phyloP scores from a whole-genome alignment of 768 basidiomycete genomes.

The Daedaleopsis nitida region DNA sequence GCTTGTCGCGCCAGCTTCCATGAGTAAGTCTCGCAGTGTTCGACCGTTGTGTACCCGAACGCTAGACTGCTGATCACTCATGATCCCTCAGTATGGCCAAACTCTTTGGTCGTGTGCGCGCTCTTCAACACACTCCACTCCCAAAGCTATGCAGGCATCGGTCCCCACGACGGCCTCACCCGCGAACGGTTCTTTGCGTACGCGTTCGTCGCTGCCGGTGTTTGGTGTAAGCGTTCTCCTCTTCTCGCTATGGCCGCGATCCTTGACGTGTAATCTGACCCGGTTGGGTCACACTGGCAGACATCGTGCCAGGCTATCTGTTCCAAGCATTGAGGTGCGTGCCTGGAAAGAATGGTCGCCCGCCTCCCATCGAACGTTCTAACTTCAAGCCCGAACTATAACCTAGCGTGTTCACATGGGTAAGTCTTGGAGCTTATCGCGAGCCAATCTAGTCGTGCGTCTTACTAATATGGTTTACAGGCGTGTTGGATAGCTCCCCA shows the following conservation, averaged over 20 bases:
- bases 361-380: neutral
- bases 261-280: neutral
- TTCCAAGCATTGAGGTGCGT: slow-evolving; percentile 54
- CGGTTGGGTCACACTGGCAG: neutral
- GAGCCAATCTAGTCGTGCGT: neutral
- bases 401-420: slow-evolving; percentile 20
- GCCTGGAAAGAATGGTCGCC: neutral
- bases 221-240: slow-evolving; percentile 41
- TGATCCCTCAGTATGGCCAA: slow-evolving; percentile 61
- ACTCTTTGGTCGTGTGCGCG: slow-evolving; percentile 67
- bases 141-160: slow-evolving; percentile 56
- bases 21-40: slow-evolving; percentile 25
- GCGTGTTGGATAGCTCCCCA: slow-evolving; percentile 67
- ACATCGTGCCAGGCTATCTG: slow-evolving; percentile 62
- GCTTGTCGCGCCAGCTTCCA: slow-evolving; percentile 29
- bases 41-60: no score
- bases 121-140: slow-evolving; percentile 77
- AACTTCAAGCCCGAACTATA: neutral
- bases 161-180: slow-evolving; percentile 52
- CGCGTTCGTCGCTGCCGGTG: slow-evolving; percentile 47
- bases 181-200: slow-evolving; percentile 62
- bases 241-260: neutral
- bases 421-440: slow-evolving; percentile 3
- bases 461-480: slow-evolving; percentile 28
- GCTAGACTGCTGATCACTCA: neutral